These are phyloP conservation scores for Selaginella moellendorffii DNA, from an alignment of 75 land plant species.

Conservation along the genomic window DNA sequence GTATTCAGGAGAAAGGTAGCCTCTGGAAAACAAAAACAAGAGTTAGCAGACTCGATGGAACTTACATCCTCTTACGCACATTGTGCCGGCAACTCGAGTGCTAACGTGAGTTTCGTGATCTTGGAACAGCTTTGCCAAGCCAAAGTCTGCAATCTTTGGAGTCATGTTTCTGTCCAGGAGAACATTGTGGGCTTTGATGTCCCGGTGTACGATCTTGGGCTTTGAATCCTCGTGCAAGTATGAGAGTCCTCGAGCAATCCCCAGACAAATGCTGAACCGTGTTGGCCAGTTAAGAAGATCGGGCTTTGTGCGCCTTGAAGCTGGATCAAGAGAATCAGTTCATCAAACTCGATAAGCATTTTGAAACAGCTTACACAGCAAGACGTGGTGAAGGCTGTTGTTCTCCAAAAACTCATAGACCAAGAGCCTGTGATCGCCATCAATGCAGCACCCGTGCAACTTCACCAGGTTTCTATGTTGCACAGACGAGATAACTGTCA, in stretches of 20 bases:
- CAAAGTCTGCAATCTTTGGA: slow-evolving; percentile 9
- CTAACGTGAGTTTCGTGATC: slow-evolving; percentile 8
- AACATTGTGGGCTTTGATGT: slow-evolving; percentile 7
- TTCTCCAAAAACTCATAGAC: slow-evolving; percentile 58
- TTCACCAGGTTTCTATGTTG: slow-evolving; percentile 56
- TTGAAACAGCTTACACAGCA: slow-evolving; percentile 31
- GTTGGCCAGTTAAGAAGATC: not conserved
- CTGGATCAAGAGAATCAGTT: not conserved
- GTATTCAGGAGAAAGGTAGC: slow-evolving; percentile 6
- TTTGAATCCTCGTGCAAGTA: slow-evolving; percentile 6
- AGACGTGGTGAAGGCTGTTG: slow-evolving; percentile 41
- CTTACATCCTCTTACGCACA: not conserved
- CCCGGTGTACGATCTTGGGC: slow-evolving; percentile 6
- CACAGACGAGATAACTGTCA: slow-evolving; percentile 45
- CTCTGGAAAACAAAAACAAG: not conserved
- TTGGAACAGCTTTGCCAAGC: not conserved
- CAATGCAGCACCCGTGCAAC: slow-evolving; percentile 50
- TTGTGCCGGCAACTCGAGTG: slow-evolving; percentile 7
- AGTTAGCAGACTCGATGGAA: not conserved
- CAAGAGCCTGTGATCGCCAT: slow-evolving; percentile 32
- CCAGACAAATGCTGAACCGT: not conserved
- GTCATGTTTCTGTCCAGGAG: not conserved
- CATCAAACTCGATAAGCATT: not conserved
- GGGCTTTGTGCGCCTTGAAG: not conserved
- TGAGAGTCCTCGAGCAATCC: not conserved